These are phyloP conservation scores for Spiraea crenata DNA, from an alignment of 331 rosid species.

Conservation along the genomic window DNA sequence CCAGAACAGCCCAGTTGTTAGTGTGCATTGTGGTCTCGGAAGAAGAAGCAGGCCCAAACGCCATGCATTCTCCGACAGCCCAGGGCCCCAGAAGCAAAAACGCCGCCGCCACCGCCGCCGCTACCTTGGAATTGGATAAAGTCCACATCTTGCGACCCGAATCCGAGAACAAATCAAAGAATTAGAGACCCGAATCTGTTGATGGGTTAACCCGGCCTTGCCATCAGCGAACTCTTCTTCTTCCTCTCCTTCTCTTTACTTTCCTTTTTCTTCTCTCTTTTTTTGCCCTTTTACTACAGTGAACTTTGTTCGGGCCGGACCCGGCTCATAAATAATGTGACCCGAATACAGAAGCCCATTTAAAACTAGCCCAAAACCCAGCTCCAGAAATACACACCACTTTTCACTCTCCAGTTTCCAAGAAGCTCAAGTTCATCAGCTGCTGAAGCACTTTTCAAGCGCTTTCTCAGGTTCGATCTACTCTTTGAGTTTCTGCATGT, in stretches of 20 bases:
- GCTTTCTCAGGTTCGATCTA: constrained; percentile 16
- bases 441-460: not conserved
- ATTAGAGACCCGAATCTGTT: not conserved
- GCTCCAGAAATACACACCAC: no score
- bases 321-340: no score
- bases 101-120: constrained; percentile 11
- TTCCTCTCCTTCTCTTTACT: not conserved
- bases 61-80: constrained; percentile 29
- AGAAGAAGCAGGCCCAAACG: constrained; percentile 47
- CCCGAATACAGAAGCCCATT: no score
- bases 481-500: no score
- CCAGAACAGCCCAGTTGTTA: constrained; percentile 90
- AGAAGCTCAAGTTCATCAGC: not conserved
- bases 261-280: no score
- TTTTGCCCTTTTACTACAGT: not conserved
- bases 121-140: constrained; percentile 27
- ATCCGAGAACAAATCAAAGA: not conserved
- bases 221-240: not conserved
- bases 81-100: constrained; percentile 29
- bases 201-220: not conserved
- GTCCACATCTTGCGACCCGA: constrained; percentile 19
- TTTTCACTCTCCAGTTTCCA: not conserved
- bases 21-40: constrained; percentile 70
- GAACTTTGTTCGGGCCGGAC: no score
- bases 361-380: no score